These are phyloP conservation scores for Arthromyces matolae DNA, from an alignment of 768 basidiomycete genomes.

Conservation along the genomic window DNA sequence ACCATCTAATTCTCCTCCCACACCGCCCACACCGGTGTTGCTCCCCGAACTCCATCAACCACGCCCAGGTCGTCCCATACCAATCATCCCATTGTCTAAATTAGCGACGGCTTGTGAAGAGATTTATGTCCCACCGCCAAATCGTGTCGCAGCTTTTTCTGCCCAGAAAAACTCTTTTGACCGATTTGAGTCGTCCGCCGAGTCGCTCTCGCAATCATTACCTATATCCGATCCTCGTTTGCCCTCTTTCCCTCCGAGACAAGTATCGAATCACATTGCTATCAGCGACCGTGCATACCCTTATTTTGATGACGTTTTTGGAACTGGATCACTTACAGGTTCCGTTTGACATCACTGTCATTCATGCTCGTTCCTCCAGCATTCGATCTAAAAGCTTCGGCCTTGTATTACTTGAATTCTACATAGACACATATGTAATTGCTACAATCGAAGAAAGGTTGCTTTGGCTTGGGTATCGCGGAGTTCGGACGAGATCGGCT, in stretches of 20 bases:
- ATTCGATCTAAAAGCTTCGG: not conserved
- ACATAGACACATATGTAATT: no score
- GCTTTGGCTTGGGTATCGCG: no score
- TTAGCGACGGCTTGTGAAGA: conserved; percentile 38
- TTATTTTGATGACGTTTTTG: conserved; percentile 1
- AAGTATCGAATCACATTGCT: not conserved
- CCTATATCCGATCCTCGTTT: conserved; percentile 17
- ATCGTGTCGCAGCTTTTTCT: not conserved
- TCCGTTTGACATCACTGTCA: conserved; percentile 9
- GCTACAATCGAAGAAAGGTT: no score
- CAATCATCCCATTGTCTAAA: conserved; percentile 40
- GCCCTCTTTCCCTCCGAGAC: not conserved
- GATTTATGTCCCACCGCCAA: conserved; percentile 1
- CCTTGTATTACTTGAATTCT: no score
- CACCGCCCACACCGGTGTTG: conserved; percentile 23
- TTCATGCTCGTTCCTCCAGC: not conserved
- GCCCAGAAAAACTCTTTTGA: not conserved
- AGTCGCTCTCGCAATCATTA: conserved; percentile 17
- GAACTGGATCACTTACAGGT: not conserved
- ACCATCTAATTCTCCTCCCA: conserved; percentile 7
- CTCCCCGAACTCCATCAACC: conserved; percentile 36
- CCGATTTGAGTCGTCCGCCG: conserved; percentile 2
- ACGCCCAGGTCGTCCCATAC: conserved; percentile 42
- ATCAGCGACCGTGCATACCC: not conserved
- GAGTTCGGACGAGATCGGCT: no score